Conservation (phyloP, 257 asterid genomes). For the Primulina tabacum region DNA sequence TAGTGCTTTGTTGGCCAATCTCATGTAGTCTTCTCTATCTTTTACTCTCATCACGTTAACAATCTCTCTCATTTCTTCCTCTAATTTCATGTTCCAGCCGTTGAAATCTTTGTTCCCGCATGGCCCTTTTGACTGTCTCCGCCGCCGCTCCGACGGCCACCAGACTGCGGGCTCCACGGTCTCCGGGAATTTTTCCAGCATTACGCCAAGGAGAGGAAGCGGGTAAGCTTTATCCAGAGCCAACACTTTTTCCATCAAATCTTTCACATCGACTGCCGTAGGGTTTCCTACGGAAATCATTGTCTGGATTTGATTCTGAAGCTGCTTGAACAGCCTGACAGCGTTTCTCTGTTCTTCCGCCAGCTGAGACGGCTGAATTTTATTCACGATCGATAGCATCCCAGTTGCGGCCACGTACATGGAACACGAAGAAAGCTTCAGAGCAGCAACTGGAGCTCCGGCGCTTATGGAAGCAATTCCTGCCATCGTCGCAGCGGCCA, state of each 20-base stretch:
- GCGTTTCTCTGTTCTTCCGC: conserved; percentile 53
- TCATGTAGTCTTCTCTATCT: conserved; percentile 37
- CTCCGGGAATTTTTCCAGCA: conserved; percentile 38
- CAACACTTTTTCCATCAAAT: conserved; percentile 32
- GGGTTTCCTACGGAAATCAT: conserved; percentile 21
- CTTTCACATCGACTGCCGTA: conserved; percentile 23
- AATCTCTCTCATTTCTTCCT: conserved; percentile 40
- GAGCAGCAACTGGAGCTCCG: conserved; percentile 13
- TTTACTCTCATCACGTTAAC: conserved; percentile 18
- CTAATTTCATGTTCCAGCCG: conserved; percentile 33
- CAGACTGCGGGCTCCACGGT: conserved; percentile 30
- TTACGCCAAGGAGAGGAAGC: conserved; percentile 35
- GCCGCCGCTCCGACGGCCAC: conserved; percentile 37
- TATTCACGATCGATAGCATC: conserved; percentile 30
- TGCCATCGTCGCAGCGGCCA: conserved; percentile 38
- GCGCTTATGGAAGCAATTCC: conserved; percentile 29
- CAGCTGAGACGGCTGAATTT: conserved; percentile 46
- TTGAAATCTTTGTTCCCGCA: neutral
- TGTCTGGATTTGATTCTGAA: conserved; percentile 31
- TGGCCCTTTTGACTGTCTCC: neutral
- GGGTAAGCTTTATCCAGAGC: conserved; percentile 43
- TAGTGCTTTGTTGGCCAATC: conserved; percentile 35
- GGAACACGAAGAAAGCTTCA: conserved; percentile 30
- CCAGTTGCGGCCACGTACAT: conserved; percentile 41
- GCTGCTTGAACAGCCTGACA: conserved; percentile 34